Evolutionary conservation across 2,329 filamentous ascomycete species (phyloP), one percentile per base, ranked within the genome.

Genomic region (Paradendryphiella salina): DNA sequence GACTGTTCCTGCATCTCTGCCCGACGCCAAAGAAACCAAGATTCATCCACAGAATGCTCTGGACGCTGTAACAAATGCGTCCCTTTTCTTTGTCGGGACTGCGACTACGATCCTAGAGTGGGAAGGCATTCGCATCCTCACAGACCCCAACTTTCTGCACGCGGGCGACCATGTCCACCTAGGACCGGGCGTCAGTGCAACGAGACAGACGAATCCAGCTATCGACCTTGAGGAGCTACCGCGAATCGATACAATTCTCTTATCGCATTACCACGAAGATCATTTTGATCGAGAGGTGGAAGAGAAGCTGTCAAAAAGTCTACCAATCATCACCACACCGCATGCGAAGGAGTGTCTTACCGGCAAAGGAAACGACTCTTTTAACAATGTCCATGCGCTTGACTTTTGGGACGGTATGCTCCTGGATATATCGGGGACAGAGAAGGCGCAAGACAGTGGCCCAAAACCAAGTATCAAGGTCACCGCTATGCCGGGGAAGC

Each of bases 111-210:
- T 84, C 32, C 68, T 83, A 34, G 77, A 82, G 65, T 84, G 79
- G 79, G 67, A 75, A 52, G 78, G 77, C 35, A 66, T 81, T 38
- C 77, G 80, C 23, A 75, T 84, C 53, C 75, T 84, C 40, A 84
- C 82, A 0, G 81, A 77, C 50, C 67, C 66, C 9, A 69, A 70
- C 55, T 87, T 88, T 69, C 77, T 88, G 0, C 85, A 86, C 60
- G 79, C 79, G 1, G 84, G 84, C 26, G 83, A 86, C 60, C 82
- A 87, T 59, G 83, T 87, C 7, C 84, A 87, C 64, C 78, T 87
- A 1, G 85, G 84, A 0, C 84, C 85, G 0, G 84, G 84, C 1
- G 83, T 87, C 1, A 80, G 76, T 2, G 80, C 76, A 1, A 76
- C 75, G 18, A 75, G 84, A 1, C 67, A 71, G 18, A 86, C 80